Conservation (phyloP, 2,329 filamentous ascomycete species). For the Lasiodiplodia citricola region DNA sequence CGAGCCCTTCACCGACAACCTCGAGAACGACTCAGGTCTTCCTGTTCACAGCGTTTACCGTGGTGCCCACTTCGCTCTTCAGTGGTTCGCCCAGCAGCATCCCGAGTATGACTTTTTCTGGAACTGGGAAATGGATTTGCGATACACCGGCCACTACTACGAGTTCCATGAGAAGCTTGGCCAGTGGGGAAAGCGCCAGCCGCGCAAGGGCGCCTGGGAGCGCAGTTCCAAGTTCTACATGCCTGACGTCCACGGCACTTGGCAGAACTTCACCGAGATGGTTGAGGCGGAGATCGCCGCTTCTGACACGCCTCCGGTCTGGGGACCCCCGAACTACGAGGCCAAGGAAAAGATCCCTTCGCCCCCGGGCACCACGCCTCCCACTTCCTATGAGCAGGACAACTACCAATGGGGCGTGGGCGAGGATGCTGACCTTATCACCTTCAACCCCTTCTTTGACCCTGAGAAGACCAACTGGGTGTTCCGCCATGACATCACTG, state of each 20-base stretch:
- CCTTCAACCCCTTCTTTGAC: conserved; percentile 80
- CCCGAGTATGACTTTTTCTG: conserved; percentile 64
- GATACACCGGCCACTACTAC: conserved; percentile 82
- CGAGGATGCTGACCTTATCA: conserved; percentile 76
- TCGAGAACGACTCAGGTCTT: conserved; percentile 67
- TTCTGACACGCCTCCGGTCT: conserved; percentile 60
- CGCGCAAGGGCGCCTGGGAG: conserved; percentile 75
- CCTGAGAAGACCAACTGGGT: conserved; percentile 75
- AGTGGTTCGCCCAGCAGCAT: conserved; percentile 58
- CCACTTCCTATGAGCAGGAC: conserved; percentile 64
- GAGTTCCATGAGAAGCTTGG: conserved; percentile 73
- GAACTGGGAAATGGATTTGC: conserved; percentile 91
- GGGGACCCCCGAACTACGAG: conserved; percentile 63
- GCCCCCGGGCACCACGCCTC: conserved; percentile 69
- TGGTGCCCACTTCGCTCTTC: conserved; percentile 55
- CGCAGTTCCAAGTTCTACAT: conserved; percentile 76
- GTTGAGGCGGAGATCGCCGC: conserved; percentile 65
- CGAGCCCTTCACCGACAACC: conserved; percentile 73
- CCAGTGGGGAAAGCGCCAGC: conserved; percentile 69
- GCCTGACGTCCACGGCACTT: conserved; percentile 69
- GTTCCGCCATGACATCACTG: conserved; percentile 70
- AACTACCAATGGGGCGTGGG: conserved; percentile 77
- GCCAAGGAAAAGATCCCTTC: conserved; percentile 53
- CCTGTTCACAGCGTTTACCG: conserved; percentile 87
- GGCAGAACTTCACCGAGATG: conserved; percentile 63